These are phyloP conservation scores for Solanum hybrid DNA, from an alignment of 305 asterid genomes.

Conservation along the genomic window DNA sequence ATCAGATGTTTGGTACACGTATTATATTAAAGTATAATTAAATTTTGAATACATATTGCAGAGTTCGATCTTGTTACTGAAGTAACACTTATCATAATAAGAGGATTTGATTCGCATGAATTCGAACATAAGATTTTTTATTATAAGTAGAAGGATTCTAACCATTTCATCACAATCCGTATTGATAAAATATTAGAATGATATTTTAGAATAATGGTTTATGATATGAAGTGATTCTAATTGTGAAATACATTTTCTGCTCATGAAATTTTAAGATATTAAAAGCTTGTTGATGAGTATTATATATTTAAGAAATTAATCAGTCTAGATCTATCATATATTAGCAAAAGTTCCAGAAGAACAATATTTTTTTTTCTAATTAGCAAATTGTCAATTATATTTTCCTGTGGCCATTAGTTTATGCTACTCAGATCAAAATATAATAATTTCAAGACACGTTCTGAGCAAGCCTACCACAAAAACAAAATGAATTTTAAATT, in stretches of 20 bases:
- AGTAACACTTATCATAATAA: neutral
- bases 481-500: neutral
- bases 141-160: neutral
- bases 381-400: neutral
- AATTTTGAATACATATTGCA: neutral
- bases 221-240: neutral
- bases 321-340: neutral
- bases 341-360: neutral
- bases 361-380: neutral
- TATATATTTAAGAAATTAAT: neutral
- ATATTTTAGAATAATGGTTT: neutral
- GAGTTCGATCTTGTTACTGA: neutral
- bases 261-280: neutral
- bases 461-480: neutral
- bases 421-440: neutral
- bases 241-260: neutral
- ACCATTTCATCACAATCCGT: neutral
- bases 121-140: neutral
- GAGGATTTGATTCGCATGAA: neutral
- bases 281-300: neutral
- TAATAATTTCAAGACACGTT: neutral
- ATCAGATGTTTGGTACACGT: fast-evolving
- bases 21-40: neutral
- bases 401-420: neutral
- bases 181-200: too few relatives aligned